Evolutionary conservation across 805 yeast species (phyloP), one percentile per base, ranked within the genome.

Genomic region (Pichia exigua): DNA sequence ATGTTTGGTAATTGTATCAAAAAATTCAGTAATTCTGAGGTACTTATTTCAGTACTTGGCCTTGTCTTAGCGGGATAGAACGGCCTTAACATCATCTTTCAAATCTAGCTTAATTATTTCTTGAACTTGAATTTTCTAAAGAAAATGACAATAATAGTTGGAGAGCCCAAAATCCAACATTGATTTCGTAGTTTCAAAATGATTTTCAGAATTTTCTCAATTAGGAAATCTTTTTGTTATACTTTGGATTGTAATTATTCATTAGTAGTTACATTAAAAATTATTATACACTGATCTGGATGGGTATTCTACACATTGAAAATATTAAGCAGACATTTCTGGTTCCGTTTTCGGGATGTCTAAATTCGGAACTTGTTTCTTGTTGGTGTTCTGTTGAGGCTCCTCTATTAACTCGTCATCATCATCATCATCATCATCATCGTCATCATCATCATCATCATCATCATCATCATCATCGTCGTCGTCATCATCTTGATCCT

Each of bases 381-480:
- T 35, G 39, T n/a, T 35, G 20, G 39, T 35, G 20, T 17, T 35
- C 8, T 17, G 39, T 3, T 2, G 39, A 7, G 39, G 3, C 17
- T 35, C 39, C 22, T 48, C 41, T 35, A 54, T 45, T 15, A 59
- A 54, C 50, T 49, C 53, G 12, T 40, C 52, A 12, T 58, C 54
- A 2, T 53, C 57, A 1, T 48, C 57, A 11, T 48, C 65, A 3
- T 54, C 59, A 17, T 59, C 63, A 10, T 58, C 61, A 7, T 58
- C 64, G 20, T 57, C 63, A 3, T 61, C 64, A 22, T 60, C 65
- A 15, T 61, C 63, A 11, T 56, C 65, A 20, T 63, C 65, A 2
- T 56, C 65, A 20, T 62, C 64, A 15, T 60, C 67, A 10, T 57
- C 64, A 11, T 66, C 66, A 7, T 62, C 65, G 18, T 62, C 65